Base-by-base conservation (phyloP, 1,139 yeast genomes). In the Blastobotrys serpentis region DNA sequence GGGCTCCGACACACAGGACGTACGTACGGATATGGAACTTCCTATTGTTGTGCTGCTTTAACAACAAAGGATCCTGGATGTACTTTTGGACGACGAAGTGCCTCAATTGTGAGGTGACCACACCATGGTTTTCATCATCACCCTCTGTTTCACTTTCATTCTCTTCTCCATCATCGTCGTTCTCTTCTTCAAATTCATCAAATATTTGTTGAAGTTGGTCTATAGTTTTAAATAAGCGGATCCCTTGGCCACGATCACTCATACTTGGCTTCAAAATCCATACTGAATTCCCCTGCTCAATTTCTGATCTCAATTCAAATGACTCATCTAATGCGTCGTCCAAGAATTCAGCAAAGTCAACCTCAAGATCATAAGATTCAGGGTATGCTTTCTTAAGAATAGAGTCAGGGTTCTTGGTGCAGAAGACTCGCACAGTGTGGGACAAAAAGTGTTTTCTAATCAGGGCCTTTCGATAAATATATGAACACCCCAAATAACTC, bases 161-260 rank as follows among this genome's bases (percentile, higher is more conserved):
- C 1, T 73, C 76, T 2, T 70, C 76, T 11, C 74, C 84, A 36
- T 73, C 76, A 3, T 70, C 76, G 11, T 74, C 84, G 19, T 19
- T 18, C 25, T 36, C 40, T 55, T 82, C 92, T 58, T 89, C 96
- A 66, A 88, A 88, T 4, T 85, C 81, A 60, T 92, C 85, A 64
- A 92, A 92, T 8, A 90, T 83, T 2, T 68, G 76, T 63, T 90
- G 97, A 47, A 92, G 71, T 58, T 89, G 95, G 10, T 81, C 86
- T 29, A 88, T 73, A 0, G 90, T 83, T 47, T 75, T 75, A 69
- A 92, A 92, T 1, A 92, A 67, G 43, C 96, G 72, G 41, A 92
- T 89, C 0, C 98, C 98, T 65, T 92, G 97, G 8, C 96, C 98
- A 63, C 92, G 84, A 62, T 92, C 98, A 60, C 95, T 85, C 97